Percentiles rank a stretch among this genome's conserved stretches.
These are phyloP conservation scores for Moricandia moricandioides DNA, from an alignment of 345 rosid genomes.

Conservation along the genomic window DNA sequence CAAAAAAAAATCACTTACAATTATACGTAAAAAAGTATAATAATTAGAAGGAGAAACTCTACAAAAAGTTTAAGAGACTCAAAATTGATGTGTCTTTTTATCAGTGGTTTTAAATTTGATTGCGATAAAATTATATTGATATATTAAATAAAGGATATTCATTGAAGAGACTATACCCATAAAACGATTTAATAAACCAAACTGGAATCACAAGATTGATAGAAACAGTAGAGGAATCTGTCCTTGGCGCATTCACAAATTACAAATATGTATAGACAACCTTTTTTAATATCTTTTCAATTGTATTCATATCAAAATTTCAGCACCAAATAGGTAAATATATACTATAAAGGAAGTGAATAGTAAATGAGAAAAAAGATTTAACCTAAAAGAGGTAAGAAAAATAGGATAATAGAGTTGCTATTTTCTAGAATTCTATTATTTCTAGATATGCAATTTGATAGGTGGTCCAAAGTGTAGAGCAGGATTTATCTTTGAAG, in stretches of 20 bases:
- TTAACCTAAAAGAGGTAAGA: constrained; percentile 35
- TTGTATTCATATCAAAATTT: background rate
- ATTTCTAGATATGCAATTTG: background rate
- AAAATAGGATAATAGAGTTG: constrained; percentile 19
- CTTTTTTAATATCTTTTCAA: background rate
- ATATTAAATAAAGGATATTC: background rate
- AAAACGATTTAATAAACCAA: background rate
- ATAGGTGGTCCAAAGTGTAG: constrained; percentile 36
- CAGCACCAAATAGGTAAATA: constrained; percentile 17
- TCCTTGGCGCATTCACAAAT: background rate
- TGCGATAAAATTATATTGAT: background rate
- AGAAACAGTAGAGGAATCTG: background rate
- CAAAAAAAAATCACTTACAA: background rate
- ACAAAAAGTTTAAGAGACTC: background rate
- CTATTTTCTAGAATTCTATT: background rate
- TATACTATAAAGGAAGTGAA: background rate
- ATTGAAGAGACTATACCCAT: background rate
- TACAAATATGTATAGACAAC: background rate
- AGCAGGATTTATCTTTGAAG: constrained; percentile 30
- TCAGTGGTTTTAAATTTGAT: background rate
- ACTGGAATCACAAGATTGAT: background rate
- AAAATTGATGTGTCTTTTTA: background rate
- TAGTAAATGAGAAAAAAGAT: background rate
- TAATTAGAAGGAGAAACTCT: background rate
- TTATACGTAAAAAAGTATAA: too few relatives aligned